Evolutionary conservation across 495 filamentous ascomycete genomes (phyloP).

Genomic region (Clohesyomyces aquaticus): DNA sequence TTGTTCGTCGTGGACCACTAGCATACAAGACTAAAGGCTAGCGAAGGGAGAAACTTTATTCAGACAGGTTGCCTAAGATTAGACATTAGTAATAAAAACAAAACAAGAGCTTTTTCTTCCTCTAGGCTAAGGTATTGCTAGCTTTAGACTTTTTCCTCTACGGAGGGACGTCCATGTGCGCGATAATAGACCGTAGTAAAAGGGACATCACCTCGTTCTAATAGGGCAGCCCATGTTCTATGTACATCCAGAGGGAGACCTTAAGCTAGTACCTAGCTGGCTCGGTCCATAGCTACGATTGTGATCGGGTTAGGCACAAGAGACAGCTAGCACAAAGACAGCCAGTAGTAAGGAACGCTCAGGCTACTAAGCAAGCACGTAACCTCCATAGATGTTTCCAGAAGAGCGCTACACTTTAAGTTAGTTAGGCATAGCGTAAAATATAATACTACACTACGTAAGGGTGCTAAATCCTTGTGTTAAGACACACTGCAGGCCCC

Average conservation of each 20-base stretch:
- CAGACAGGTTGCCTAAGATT: no score
- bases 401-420: not conserved
- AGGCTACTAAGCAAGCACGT: not conserved
- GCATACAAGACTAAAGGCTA: no score
- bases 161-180: not conserved
- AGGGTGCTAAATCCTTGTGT: not conserved
- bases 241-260: conserved; percentile 8
- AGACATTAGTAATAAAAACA: no score
- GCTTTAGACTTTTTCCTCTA: no score
- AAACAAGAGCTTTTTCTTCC: no score
- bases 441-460: not conserved
- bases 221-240: conserved; percentile 5
- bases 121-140: no score
- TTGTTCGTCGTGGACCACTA: not conserved
- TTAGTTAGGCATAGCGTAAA: not conserved
- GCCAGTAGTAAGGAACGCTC: not conserved
- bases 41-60: no score
- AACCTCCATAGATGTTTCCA: not conserved
- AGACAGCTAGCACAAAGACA: not conserved
- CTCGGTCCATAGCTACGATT: conserved; percentile 2
- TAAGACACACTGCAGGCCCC: not conserved
- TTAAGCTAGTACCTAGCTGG: conserved; percentile 10
- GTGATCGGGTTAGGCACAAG: not conserved
- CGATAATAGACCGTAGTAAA: conserved; percentile 1
- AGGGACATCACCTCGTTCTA: conserved; percentile 11